Evolutionary conservation across 2,329 filamentous ascomycete genomes (phyloP).

Genomic region (Trichophyton benhamiae): DNA sequence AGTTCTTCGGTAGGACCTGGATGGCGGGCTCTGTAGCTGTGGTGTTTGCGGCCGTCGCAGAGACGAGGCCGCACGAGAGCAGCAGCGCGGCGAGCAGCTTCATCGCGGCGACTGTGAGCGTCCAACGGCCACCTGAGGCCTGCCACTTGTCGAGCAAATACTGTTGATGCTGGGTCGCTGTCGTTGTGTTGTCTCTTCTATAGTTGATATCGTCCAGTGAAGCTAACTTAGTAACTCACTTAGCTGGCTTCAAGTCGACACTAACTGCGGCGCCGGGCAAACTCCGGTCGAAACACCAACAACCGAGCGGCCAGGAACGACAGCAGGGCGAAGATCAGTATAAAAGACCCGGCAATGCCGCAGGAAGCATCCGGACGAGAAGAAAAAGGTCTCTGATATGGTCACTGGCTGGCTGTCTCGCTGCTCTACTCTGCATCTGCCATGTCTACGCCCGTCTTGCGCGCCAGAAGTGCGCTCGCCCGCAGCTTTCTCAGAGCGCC

Average conservation of each 20-base stretch:
- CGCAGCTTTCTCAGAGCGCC: neutral
- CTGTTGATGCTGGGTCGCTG: neutral
- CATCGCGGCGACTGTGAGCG: conserved; percentile 24
- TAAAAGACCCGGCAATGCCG: neutral
- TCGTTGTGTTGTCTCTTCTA: neutral
- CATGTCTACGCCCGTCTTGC: neutral
- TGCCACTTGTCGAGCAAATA: neutral
- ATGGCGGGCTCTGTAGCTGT: conserved; percentile 20
- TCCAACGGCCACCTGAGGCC: neutral
- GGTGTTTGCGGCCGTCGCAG: conserved; percentile 20
- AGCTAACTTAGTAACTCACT: no score
- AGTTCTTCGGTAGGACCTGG: conserved; percentile 36
- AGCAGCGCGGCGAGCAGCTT: conserved; percentile 30
- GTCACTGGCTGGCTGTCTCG: neutral
- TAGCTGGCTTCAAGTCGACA: neutral
- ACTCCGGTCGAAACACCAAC: neutral
- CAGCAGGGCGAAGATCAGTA: neutral
- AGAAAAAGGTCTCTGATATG: neutral
- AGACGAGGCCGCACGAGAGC: conserved; percentile 16
- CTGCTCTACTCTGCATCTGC: neutral
- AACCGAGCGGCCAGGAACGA: neutral
- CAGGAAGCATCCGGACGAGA: neutral
- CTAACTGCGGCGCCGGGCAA: neutral
- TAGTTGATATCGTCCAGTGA: neutral
- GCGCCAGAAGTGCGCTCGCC: neutral